phyloP scores from a whole-genome alignment of 2,329 filamentous ascomycete genomes.

The Lachnellula cervina region DNA sequence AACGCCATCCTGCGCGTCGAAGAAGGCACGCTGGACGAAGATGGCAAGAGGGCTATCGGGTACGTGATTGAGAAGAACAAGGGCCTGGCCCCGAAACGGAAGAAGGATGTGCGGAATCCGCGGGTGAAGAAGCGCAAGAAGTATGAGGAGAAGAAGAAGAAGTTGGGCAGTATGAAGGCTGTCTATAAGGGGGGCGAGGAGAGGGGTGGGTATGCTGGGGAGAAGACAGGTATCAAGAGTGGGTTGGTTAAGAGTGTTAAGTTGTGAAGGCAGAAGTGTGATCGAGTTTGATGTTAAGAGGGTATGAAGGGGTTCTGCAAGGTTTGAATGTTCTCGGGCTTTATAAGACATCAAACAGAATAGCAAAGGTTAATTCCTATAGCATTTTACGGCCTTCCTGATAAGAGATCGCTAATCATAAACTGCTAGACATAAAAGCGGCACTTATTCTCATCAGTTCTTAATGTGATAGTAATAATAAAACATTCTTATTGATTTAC shows the following conservation, averaged over 20 bases:
- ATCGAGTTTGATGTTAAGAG: neutral
- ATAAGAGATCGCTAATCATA: no score
- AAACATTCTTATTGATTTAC: no score
- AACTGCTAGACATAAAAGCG: no score
- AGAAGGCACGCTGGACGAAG: conserved; percentile 62
- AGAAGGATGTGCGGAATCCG: conserved; percentile 92
- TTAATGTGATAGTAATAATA: no score
- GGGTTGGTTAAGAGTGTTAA: conserved; percentile 90
- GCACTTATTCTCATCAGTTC: no score
- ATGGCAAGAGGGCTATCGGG: conserved; percentile 87
- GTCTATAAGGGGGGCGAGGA: conserved; percentile 83
- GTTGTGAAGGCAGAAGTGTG: conserved; percentile 45
- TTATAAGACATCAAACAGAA: no score
- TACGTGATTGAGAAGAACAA: conserved; percentile 98
- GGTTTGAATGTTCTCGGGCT: no score
- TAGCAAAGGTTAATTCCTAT: no score
- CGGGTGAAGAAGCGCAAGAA: conserved; percentile 97
- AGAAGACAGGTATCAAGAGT: conserved; percentile 92
- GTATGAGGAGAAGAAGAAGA: conserved; percentile 97
- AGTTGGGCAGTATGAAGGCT: conserved; percentile 79
- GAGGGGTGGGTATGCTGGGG: conserved; percentile 81
- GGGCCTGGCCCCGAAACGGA: conserved; percentile 80
- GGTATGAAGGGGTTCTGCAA: neutral
- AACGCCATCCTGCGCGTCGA: conserved; percentile 48
- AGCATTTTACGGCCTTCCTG: no score